Conservation (phyloP, 495 filamentous ascomycete species). For the Xylaria telfairii region DNA sequence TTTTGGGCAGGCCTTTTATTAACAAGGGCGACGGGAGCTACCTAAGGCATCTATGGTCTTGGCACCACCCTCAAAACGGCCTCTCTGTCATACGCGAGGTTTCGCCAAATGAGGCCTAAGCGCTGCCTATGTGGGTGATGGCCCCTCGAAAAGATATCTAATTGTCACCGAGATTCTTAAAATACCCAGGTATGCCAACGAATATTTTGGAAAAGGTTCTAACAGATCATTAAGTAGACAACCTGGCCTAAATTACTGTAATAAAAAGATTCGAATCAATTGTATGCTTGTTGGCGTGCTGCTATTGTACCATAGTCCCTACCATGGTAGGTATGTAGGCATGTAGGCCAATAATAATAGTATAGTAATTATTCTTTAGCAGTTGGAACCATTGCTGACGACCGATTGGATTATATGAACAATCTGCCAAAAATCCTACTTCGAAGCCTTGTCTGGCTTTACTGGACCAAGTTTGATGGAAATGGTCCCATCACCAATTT, state of each 20-base stretch:
- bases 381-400: neutral
- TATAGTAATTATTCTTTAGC: neutral
- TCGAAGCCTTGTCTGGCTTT: constrained; percentile 11
- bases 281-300: neutral
- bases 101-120: no score
- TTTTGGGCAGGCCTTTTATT: no score
- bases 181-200: no score
- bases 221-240: neutral
- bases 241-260: neutral
- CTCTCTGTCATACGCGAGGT: no score
- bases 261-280: neutral
- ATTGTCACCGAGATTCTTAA: no score
- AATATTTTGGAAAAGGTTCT: neutral
- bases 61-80: no score
- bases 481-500: constrained; percentile 26
- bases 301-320: no score
- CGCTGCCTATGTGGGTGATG: no score
- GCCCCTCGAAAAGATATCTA: no score
- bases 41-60: no score
- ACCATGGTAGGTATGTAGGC: no score
- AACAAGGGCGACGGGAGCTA: no score
- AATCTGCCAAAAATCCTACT: neutral
- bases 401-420: neutral
- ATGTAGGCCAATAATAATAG: neutral
- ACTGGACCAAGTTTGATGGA: constrained; percentile 21